Base-by-base conservation (phyloP, 2,329 filamentous ascomycete genomes). In the Paraphaeosphaeria minitans region DNA sequence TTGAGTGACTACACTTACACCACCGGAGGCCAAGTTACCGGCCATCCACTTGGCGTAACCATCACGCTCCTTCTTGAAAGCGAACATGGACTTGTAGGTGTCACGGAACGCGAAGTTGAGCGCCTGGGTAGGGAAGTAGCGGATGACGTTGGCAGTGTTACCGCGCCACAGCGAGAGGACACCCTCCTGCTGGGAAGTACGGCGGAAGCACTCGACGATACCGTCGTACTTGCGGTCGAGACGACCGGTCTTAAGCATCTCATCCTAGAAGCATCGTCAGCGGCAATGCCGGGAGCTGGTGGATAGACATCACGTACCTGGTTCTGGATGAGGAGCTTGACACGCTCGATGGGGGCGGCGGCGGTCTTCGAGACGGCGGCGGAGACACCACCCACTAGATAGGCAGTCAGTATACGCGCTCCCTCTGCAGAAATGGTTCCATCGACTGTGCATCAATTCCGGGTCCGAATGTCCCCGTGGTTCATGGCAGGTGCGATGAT, bases 91-190 rank as follows among this genome's bases (percentile, higher is more conserved):
- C 93, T 99, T 99, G 93, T 97, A 99, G 89, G 96, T 97, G 84
- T 99, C 95, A 84, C 95, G 95, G 95, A 99, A 99, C 82, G 95
- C 95, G 81, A 99, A 99, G 93, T 99, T 99, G 82, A 99, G 87
- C 78, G 95, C 95, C 89, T 99, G 95, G 82, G 95, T 99, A 75
- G 95, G 95, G 92, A 99, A 99, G 88, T 99, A 99, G 91, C 95
- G 95, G 88, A 99, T 97, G 84, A 99, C 95, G 90, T 99, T 99
- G 92, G 95, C 95, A 81, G 95, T 99, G 92, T 99, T 99, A 85
- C 95, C 95, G 89, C 95, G 89, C 95, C 95, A 99, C 77, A 99
- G 88, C 70, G 94, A 89, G 82, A 95, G 89, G 76, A 95, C 84
- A 91, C 95, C 95, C 88, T 99, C 95, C 70, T 91, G 86, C 77